Evolutionary conservation across 2,329 filamentous ascomycete genomes (phyloP), one percentile per base, ranked within the genome.

Genomic region (Aspergillus persii): DNA sequence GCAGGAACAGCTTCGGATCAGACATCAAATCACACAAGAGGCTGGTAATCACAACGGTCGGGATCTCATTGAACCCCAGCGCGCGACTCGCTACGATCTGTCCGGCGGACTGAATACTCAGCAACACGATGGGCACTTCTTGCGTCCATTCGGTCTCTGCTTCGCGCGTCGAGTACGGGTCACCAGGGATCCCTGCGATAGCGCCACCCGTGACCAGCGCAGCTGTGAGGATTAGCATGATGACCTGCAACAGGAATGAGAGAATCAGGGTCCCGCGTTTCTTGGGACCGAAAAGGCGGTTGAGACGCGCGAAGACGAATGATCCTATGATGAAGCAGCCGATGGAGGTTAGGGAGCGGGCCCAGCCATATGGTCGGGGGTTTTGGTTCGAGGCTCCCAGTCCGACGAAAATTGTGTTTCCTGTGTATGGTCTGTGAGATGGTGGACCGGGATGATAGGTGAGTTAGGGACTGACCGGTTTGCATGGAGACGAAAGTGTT

Each of bases 351-450:
- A 80, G 70, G 11, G 77, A 80, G 15, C 76, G 74, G 15, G 75
- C 73, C 77, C 78, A 80, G 56, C 76, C 77, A 58, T 72, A 79
- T 2, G 75, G 73, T 46, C 64, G 74, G 36, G 69, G 71, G 53
- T 78, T 77, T 52, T 77, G 76, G 29, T 73, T 70, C 0, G 76
- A 76, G 0, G 76, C 72, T 3, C 76, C 76, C 12, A 79, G 68
- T 9, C 75, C 76, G n/a, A 78, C 68, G 61, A 79, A 79, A 50
- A 79, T 76, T 18, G 76, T 78, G 54, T 78, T 79, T 56, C 77
- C 76, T 72, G 46, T 11, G 29, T 3, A 1, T 50, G 11, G 23
- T 57, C 23, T 9, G 50, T 11, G 23, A 33, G 11, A 3, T 27
- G 2, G 50, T 18, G 26, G 33, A n/a, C 1, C 46, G 15, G 6